These are phyloP conservation scores for Podila minutissima DNA, from an alignment of 192 early-diverging fungal genomes.

Conservation along the genomic window DNA sequence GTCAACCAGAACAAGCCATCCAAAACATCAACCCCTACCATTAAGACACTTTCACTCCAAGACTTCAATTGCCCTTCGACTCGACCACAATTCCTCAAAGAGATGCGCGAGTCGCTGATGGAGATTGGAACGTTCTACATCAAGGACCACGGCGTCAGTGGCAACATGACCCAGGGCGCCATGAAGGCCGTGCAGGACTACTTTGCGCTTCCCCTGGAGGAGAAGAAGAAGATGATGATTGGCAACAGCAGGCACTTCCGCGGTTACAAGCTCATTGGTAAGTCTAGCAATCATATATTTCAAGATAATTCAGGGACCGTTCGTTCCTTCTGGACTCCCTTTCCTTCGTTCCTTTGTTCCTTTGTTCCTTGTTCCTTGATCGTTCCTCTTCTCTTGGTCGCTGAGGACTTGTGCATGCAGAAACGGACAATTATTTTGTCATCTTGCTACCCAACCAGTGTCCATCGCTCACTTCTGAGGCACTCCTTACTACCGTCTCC, in stretches of 20 bases:
- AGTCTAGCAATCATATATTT: not conserved
- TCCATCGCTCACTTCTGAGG: too few species aligned
- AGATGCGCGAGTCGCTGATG: conserved; percentile 61
- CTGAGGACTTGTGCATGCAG: not conserved
- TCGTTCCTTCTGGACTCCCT: not conserved
- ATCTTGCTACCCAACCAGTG: too few species aligned
- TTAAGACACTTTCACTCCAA: conserved; percentile 34
- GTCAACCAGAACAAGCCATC: too few species aligned
- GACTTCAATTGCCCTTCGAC: conserved; percentile 35
- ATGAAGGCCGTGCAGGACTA: conserved; percentile 54
- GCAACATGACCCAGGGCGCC: conserved; percentile 36
- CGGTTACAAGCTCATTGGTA: conserved; percentile 63
- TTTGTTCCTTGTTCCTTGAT: not conserved
- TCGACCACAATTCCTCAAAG: conserved; percentile 47
- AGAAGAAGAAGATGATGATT: conserved; percentile 65
- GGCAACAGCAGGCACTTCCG: conserved; percentile 66
- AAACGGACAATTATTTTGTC: too few species aligned
- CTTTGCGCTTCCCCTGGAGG: conserved; percentile 64
- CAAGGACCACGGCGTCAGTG: conserved; percentile 53
- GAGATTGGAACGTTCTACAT: conserved; percentile 70
- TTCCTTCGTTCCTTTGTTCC: not conserved
- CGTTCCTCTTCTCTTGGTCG: not conserved
- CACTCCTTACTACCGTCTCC: too few species aligned
- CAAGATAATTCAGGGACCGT: not conserved
- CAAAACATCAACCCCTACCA: not conserved